These are phyloP conservation scores for Pisolithus marmoratus DNA, from an alignment of 768 basidiomycete species.

Conservation along the genomic window DNA sequence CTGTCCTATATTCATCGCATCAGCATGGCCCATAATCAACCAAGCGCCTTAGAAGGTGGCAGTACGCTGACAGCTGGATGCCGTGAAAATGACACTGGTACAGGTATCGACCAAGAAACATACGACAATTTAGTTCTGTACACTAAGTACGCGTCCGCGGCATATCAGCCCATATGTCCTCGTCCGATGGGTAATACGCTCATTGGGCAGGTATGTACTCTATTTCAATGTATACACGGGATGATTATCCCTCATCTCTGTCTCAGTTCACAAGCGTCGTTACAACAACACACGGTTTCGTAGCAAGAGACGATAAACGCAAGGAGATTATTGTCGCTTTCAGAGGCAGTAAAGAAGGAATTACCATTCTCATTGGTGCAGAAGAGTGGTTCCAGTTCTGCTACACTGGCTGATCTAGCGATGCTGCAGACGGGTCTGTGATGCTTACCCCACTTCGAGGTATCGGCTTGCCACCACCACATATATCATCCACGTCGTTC, in stretches of 20 bases:
- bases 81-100: conserved; percentile 13
- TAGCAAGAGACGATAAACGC: conserved; percentile 38
- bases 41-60: too few species aligned
- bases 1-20: too few species aligned
- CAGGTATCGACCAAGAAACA: conserved; percentile 29
- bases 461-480: conserved; percentile 18
- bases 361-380: conserved; percentile 15
- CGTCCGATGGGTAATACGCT: conserved; percentile 44
- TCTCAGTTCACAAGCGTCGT: conserved; percentile 31
- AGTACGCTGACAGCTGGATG: neutral
- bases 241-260: conserved; percentile 1
- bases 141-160: conserved; percentile 46
- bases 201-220: conserved; percentile 32
- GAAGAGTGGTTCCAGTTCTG: neutral
- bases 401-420: conserved; percentile 2
- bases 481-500: neutral
- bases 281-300: conserved; percentile 39
- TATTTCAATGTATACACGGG: neutral
- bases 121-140: conserved; percentile 41
- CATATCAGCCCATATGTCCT: conserved; percentile 41
- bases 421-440: conserved; percentile 14
- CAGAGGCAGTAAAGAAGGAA: conserved; percentile 31
- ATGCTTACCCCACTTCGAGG: conserved; percentile 17
- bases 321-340: conserved; percentile 38
- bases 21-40: too few species aligned